Base-by-base conservation (phyloP, 2,329 filamentous ascomycete species). In the Ceratocystis papillata region DNA sequence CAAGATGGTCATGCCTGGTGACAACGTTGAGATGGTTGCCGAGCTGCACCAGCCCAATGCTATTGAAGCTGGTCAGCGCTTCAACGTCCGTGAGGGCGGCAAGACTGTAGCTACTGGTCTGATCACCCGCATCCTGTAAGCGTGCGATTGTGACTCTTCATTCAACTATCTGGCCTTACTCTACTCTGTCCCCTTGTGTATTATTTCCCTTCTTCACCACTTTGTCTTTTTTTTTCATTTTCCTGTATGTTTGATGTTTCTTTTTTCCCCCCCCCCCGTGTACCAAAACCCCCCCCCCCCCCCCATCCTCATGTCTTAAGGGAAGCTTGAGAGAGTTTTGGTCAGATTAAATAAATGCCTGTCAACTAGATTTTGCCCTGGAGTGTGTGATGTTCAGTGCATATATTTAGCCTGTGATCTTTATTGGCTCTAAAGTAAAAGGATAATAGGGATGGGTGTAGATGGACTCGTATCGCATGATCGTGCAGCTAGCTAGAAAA, bases 41-140 rank as follows among this genome's bases (percentile, higher is more conserved):
- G 85, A 87, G 73, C 86, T 96, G 74, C 85, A 90, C 78, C 81
- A 88, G 78, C 90, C 93, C 69, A 84, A 95, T 73, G 93, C 93
- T 68, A 79, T 96, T 70, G 94, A 99, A 80, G 80, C 84, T 69
- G 93, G 94, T 72, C 90, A 96, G 81, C 89, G 94, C 73, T 94
- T 99, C 85, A 99, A 97, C 82, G 86, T 99, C 75, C 90, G 94
- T 78, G 94, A 99, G 82, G 94, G 94, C 80, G 92, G 93, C 73
- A 86, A 90, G 72, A 94, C 89, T 68, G 88, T 94, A 67, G 89
- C 89, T 72, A 94, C 89, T 72, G 89, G 89, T 77, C 80, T 94
- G 72, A 82, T 91, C 72, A 94, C 89, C 70, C 86, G 87, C 73
- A 86, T 94, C 74, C 69, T 85, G 65, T 77, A 82, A 73, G 53